Conservation (phyloP, 2,329 filamentous ascomycete genomes). For the Aureobasidium pullulans region DNA sequence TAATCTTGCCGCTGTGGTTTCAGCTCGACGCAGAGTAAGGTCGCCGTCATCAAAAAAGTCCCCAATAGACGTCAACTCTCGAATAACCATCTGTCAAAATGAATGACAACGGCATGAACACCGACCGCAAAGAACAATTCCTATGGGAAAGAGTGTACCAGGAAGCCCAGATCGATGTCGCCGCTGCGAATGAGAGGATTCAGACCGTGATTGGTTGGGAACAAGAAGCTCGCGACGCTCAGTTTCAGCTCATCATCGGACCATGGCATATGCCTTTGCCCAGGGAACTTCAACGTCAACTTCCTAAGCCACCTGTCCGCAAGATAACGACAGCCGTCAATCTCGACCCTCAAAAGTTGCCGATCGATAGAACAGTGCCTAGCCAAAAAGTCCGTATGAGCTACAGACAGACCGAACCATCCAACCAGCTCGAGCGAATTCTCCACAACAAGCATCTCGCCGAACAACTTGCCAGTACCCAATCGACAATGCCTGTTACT, state of each 20-base stretch:
- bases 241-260: not conserved
- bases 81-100: too few species aligned
- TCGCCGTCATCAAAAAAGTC: too few species aligned
- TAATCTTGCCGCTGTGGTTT: too few species aligned
- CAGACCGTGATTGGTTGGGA: not conserved
- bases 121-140: too few species aligned
- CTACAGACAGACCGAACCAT: not conserved
- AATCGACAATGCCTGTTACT: too few species aligned
- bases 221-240: too few species aligned
- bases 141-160: not conserved
- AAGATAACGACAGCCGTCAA: not conserved
- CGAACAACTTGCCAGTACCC: not conserved
- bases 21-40: too few species aligned
- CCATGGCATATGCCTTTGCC: conserved; percentile 1
- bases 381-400: not conserved
- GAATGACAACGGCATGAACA: too few species aligned
- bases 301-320: not conserved
- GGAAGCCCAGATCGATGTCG: not conserved
- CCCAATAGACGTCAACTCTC: too few species aligned
- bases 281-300: not conserved
- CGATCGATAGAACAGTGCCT: not conserved
- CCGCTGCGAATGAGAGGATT: not conserved
- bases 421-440: not conserved
- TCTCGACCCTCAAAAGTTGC: not conserved
- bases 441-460: not conserved